Evolutionary conservation across 2,329 filamentous ascomycete genomes (phyloP), one percentile per base, ranked within the genome.

Genomic region (Bimuria novae-zelandiae): DNA sequence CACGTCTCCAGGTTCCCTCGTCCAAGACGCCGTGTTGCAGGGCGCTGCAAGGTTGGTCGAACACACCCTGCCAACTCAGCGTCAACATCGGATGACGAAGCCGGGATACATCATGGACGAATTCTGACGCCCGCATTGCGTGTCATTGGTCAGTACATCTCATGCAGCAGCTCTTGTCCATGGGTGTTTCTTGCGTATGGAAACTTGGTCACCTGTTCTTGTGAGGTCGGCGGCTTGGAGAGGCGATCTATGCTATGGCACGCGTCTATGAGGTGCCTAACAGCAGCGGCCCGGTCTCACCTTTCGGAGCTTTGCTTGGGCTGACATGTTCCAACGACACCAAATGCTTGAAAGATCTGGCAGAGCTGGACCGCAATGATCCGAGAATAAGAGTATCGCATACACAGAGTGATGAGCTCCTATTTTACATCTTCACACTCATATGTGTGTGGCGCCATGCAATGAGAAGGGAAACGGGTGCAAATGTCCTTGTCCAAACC

Each of bases 61-160:
- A n/a, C 57, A 58, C 59, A 57, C 48, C 40, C 49, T 59, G 60
- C 61, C 62, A 59, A 56, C 63, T 62, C 59, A 59, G 54, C 62
- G 49, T 40, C 30, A 7, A 49, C 32, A 42, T 23, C 42, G 17
- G 44, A 50, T 57, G 51, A 55, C 55, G 52, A 49, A 52, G 39
- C 27, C 48, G 14, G 39, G 17, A 25, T 51, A 21, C 37, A 41
- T 30, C 27, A 27, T 10, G 52, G 45, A 49, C 35, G 40, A 48
- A 55, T 21, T n/a, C 35, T 45, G 39, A 36, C 52, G 41, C 41
- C 29, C 46, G 29, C 21, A 17, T 7, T 17, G 27, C 21, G 4
- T 23, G 25, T 39, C 4, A 56, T 47, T 46, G 45, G 49, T 19
- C 27, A 10, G 22, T 5, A 4, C 29, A 5, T 11, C n/a, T 12